These are phyloP conservation scores for Mycosphaerella sp. DNA, from an alignment of 2,329 filamentous ascomycete species.

Conservation along the genomic window DNA sequence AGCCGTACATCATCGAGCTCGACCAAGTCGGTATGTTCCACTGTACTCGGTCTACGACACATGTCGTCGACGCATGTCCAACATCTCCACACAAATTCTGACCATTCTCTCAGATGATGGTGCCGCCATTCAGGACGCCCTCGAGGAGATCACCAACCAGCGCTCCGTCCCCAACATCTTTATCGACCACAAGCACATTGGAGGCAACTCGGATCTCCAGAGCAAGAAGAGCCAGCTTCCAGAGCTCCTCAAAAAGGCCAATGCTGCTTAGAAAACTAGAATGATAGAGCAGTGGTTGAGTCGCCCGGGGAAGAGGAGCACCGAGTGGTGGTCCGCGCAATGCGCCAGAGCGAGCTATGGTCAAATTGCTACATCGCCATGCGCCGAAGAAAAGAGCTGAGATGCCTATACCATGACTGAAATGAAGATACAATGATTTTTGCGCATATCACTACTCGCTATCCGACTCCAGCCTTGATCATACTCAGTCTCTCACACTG, in stretches of 20 bases:
- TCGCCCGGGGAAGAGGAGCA: background rate
- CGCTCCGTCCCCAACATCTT: conserved; percentile 93
- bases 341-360: no score
- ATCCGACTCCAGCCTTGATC: no score
- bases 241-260: conserved; percentile 56
- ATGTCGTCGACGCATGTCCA: no score
- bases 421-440: no score
- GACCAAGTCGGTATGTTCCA: conserved; percentile 71
- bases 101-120: conserved; percentile 61
- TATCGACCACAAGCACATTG: conserved; percentile 86
- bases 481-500: no score
- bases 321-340: no score
- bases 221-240: conserved; percentile 59
- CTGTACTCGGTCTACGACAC: no score
- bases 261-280: conserved; percentile 49
- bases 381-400: no score
- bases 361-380: no score
- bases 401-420: no score
- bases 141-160: conserved; percentile 74
- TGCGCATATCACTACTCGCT: no score
- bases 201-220: conserved; percentile 88
- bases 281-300: background rate
- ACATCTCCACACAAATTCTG: no score
- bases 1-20: conserved; percentile 72
- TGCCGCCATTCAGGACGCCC: conserved; percentile 71